Conservation (phyloP, 345 rosid species). For the Trapa bicornis region DNA sequence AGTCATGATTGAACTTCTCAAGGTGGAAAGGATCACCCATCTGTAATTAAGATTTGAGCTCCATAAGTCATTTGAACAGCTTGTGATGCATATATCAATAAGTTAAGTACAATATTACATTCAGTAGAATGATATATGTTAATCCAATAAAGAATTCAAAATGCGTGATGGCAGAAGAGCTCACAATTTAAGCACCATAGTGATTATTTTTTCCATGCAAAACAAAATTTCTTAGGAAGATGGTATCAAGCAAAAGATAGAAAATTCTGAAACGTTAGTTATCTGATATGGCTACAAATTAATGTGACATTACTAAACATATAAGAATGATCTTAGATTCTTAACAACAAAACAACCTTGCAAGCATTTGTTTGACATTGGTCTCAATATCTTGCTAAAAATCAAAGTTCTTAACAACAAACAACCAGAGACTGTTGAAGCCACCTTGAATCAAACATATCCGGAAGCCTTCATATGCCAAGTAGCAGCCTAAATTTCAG, state of each 20-base stretch:
- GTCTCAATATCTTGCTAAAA: background rate
- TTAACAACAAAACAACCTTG: background rate
- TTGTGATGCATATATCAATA: background rate
- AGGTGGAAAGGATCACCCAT: constrained; percentile 60
- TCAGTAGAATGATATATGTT: background rate
- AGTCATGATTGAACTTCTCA: constrained; percentile 63
- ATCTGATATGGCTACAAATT: background rate
- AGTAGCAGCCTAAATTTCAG: no score
- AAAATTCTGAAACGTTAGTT: background rate
- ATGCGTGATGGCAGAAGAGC: background rate
- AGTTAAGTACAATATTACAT: background rate
- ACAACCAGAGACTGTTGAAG: background rate
- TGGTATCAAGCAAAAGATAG: background rate
- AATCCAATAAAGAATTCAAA: background rate
- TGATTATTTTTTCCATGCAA: background rate
- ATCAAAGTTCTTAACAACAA: background rate
- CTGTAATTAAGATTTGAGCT: constrained; percentile 21
- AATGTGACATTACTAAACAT: background rate
- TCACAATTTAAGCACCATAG: background rate
- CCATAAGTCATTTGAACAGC: background rate
- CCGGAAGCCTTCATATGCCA: background rate
- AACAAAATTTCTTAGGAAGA: background rate
- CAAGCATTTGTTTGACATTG: background rate
- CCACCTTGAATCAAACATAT: background rate
- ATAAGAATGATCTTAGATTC: background rate